Base-by-base conservation (phyloP, 352 stramenopile species). In the Phytophthora ohioensis region DNA sequence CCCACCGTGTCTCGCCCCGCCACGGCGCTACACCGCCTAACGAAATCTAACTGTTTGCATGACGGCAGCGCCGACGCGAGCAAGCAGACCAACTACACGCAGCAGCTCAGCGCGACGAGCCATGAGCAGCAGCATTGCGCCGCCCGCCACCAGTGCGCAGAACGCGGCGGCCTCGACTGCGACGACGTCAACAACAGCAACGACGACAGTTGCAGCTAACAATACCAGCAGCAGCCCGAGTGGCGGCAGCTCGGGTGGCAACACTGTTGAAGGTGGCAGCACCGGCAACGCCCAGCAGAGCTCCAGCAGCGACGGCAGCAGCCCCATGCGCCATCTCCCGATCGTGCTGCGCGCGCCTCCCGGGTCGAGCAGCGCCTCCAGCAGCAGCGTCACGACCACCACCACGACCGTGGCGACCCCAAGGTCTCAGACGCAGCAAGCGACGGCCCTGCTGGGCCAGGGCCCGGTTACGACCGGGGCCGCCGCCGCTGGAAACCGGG, bases 241-340 rank as follows among this genome's bases (percentile, higher is more conserved):
- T 13, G 55, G 30, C 10, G 62, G 46, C 43, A 71, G 58, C 54
- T 59, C 57, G 3, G 31, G 31, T n/a, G 65, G 64, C 21, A 39
- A 21, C 15, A 46, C 21, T n/a, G 15, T 46, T 27, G 13, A n/a
- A 4, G 60, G 31, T 0, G 32, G n/a, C 13, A 17, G 45, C 7
- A 27, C 15, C 15, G 56, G 15, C 30, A 64, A 45, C 21, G 39
- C 47, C 3, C 60, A 69, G 42, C 69, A 57, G 32, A 74, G 57
- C 52, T 57, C 53, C 46, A 67, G 56, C 21, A 73, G 56, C 32
- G 68, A 76, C 49, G 48, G 52, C 30, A 76, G 34, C 35, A 84
- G 78, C 47, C 82, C 78, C n/a, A 60, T 84, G 64, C 67, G 65
- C 1, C 79, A 78, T 5, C 65, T 86, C 7, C 80, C 78, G 21